Evolutionary conservation across 768 basidiomycete species (phyloP).

Genomic region (Suillus luteus): DNA sequence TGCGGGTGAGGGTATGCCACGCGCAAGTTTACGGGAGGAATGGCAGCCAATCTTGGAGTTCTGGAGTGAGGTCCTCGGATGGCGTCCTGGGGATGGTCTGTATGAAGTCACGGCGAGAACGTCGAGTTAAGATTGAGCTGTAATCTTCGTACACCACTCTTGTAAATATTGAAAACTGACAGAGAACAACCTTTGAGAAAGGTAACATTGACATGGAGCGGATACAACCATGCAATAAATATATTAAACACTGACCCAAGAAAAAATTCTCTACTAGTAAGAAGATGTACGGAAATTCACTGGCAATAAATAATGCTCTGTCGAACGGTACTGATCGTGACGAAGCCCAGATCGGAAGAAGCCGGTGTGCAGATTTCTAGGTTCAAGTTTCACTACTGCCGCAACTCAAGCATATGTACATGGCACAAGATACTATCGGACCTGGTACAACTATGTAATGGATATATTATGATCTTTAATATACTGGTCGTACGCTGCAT

Average conservation of each 20-base stretch:
- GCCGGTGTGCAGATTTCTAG: too few species aligned
- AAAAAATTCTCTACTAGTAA: too few species aligned
- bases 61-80: slow-evolving; percentile 71
- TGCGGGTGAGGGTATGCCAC: slow-evolving; percentile 67
- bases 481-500: slow-evolving; percentile 7
- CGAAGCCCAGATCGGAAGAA: too few species aligned
- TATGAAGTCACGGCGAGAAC: slow-evolving; percentile 63
- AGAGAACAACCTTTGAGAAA: neutral
- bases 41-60: slow-evolving; percentile 87
- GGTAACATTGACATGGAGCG: neutral
- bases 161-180: neutral
- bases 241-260: too few species aligned
- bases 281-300: too few species aligned
- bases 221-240: too few species aligned
- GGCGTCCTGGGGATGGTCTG: slow-evolving; percentile 58
- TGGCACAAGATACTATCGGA: too few species aligned
- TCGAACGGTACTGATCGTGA: too few species aligned
- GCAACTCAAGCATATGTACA: too few species aligned
- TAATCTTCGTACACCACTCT: neutral
- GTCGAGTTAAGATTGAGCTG: neutral
- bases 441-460: neutral
- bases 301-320: too few species aligned
- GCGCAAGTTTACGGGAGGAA: slow-evolving; percentile 56
- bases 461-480: neutral
- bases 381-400: too few species aligned